These are phyloP conservation scores for Eragrostis curvula DNA, from an alignment of 176 grass and related monocot genomes.

Conservation along the genomic window DNA sequence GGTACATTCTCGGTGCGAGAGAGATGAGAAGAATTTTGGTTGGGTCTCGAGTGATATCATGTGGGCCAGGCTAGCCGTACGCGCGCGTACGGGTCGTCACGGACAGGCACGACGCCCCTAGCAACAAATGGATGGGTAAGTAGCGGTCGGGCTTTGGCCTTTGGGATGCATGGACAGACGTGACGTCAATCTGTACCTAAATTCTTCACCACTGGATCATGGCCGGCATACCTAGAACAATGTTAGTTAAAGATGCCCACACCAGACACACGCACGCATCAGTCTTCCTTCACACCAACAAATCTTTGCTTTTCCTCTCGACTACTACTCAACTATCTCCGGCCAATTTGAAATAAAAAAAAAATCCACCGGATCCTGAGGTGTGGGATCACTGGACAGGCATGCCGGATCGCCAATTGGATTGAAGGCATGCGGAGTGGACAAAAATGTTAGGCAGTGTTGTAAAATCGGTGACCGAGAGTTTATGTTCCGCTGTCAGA, in stretches of 20 bases:
- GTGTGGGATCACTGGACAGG: too few species aligned
- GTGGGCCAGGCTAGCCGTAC: neutral
- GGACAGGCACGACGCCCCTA: slow-evolving; percentile 20
- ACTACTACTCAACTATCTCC: neutral
- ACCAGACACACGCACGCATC: neutral
- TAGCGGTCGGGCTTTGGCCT: slow-evolving; percentile 13
- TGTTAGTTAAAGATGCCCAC: slow-evolving; percentile 43
- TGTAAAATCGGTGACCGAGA: too few species aligned
- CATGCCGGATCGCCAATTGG: too few species aligned
- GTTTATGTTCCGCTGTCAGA: too few species aligned
- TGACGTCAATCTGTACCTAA: slow-evolving; percentile 32
- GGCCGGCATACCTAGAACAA: slow-evolving; percentile 51
- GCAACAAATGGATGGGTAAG: neutral
- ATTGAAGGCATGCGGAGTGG: too few species aligned
- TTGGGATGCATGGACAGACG: slow-evolving; percentile 36
- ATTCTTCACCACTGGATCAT: slow-evolving; percentile 30
- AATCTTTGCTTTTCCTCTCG: neutral
- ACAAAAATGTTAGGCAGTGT: too few species aligned
- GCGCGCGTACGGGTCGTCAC: slow-evolving; percentile 26
- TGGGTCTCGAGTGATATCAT: neutral
- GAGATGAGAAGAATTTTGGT: neutral
- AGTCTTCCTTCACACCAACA: neutral
- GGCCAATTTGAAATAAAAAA: neutral
- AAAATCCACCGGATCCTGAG: too few species aligned
- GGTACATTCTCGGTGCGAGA: too few species aligned